Base-by-base conservation (phyloP, 192 early-diverging fungal species). In the Backusella liffmaniae region DNA sequence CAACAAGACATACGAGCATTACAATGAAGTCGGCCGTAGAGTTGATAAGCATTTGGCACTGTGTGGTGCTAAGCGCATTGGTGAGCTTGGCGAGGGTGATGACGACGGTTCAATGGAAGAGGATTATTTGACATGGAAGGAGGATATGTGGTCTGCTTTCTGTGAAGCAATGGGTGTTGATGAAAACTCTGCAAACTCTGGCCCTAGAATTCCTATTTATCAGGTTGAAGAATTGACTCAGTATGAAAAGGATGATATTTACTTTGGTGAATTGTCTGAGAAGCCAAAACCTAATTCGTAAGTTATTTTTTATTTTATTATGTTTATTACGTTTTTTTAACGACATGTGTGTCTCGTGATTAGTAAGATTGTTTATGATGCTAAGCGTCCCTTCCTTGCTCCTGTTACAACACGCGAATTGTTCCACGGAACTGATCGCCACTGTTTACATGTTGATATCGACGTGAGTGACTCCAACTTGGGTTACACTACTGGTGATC, bases 21-120 rank as follows among this genome's bases (percentile, higher is more conserved):
- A 93, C 84, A 96, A 98, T 83, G 89, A 92, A 77, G 93, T 97
- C 56, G 88, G 84, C 32, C 86, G 94, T 35, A 81, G 87, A 12
- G 77, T 96, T 29, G 91, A 96, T 72, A 84, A 85, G 35, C 87
- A 88, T 21, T 76, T 98, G 75, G 72, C 72, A 16, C 79, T 82
- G n/a, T 83, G 95, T 44, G 97, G 97, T n/a, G 97, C 92, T 15
- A 80, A 73, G n/a, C 88, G 93, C 15, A 79, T 98, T 35, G 92
- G 91, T 44, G 88, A 88, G 67, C 82, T 86, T 44, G 98, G 98
- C 37, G 96, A 98, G 80, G 98, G 98, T 67, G 98, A 99, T 87
- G 98, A 99, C 77, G 96, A 99, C 80, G 89, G 88, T 46, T 95
- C 92, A 68, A 83, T 98, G 67, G 98, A 99, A 82, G 98, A 98